Evolutionary conservation across 148 eudicot genomes (phyloP), one percentile per base, ranked within the genome.

Genomic region (Rhododendron simsii): DNA sequence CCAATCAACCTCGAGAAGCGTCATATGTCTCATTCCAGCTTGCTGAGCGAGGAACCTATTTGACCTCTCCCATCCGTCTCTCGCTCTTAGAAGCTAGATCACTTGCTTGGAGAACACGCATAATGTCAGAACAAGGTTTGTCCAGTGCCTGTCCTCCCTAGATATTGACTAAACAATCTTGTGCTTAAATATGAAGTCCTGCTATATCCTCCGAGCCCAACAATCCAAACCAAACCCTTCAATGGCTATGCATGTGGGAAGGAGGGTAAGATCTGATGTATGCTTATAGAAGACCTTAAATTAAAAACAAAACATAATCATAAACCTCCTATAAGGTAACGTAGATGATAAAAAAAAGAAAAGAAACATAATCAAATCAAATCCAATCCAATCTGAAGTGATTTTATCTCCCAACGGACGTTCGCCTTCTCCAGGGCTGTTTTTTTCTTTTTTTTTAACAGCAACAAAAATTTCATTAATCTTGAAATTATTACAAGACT

Each of bases 61-160:
- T 92, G 88, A 97, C 98, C 87, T 91, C 93, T 89, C 91, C 93
- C 74, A 89, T 95, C 86, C 88, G 85, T 83, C 85, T 94, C 39
- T 91, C 96, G 82, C 92, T 97, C 63, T 83, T 89, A 44, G 87
- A 92, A 89, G 89, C 93, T 83, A 91, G 87, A 86, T 80, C 93
- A 69, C 91, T 93, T 92, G 95, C 99, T 87, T 95, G 98, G 98
- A 95, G 98, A 89, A 90, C 98, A 69, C 95, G 98, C 83, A 90
- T 95, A 78, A 86, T 89, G 74, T 97, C 99, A 83, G 84, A 81
- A 73, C 91, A 88, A 92, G 98, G 99, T 97, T 78, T 81, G 84
- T 48, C 78, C 69, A 23, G 80, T 50, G 67, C 82, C 9, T 82
- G 23, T 74, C 84, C 33, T 79, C 73, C 35, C 80, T 71, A 41